A percentile compares a stretch with the other conserved stretches of the same genome.
These are phyloP conservation scores for Cucurbita pepo DNA, from an alignment of 306 rosid species.

Conservation along the genomic window DNA sequence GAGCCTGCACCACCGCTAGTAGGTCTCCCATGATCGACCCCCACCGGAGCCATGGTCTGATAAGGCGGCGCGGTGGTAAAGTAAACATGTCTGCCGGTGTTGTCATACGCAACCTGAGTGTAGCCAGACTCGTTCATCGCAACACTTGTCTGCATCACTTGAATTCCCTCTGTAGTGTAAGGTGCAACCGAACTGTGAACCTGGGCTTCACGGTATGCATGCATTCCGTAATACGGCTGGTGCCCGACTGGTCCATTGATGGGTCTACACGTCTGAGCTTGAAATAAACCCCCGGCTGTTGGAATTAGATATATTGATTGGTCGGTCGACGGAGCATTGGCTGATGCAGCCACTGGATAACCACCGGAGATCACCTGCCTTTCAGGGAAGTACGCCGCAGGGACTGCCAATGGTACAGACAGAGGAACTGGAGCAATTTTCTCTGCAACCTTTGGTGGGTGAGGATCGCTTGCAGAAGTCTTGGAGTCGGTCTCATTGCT, in stretches of 20 bases:
- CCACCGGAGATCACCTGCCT: conserved; percentile 29
- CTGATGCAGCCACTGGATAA: conserved; percentile 16
- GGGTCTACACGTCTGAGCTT: conserved; percentile 34
- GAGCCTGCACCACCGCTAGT: conserved; percentile 2
- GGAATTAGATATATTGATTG: conserved; percentile 51
- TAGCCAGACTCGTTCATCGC: conserved; percentile 25
- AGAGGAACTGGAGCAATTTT: conserved; percentile 19
- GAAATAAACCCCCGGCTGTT: conserved; percentile 41
- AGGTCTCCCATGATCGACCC: conserved; percentile 22
- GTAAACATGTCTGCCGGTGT: conserved; percentile 33
- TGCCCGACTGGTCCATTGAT: conserved; percentile 35
- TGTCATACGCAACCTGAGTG: conserved; percentile 32
- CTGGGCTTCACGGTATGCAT: conserved; percentile 17
- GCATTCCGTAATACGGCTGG: conserved; percentile 35
- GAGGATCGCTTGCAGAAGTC: conserved; percentile 21
- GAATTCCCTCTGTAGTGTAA: conserved; percentile 19
- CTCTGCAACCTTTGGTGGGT: conserved; percentile 29
- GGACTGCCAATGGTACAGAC: conserved; percentile 18
- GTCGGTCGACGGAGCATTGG: conserved; percentile 19
- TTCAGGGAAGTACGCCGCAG: conserved; percentile 28
- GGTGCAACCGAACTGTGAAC: conserved; percentile 24
- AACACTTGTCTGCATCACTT: conserved; percentile 11
- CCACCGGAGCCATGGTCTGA: conserved; percentile 18
- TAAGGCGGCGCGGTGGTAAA: conserved; percentile 24
- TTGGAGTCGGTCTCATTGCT: conserved; percentile 27